Base-by-base conservation (phyloP, 148 eudicot species). In the Oxyria digyna region DNA sequence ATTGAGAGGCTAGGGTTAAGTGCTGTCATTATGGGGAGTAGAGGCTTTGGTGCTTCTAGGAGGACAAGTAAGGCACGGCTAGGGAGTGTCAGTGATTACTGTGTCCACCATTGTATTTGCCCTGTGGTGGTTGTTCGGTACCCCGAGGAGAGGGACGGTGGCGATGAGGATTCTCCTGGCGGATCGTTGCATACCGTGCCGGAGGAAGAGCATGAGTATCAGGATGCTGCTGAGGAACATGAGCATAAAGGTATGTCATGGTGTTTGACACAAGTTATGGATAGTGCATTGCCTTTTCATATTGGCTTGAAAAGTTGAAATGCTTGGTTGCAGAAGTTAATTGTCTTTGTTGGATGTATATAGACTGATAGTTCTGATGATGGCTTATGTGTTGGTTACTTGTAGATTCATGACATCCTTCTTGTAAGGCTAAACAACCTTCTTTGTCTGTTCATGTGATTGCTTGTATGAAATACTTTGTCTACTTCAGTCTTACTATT, bases 71-170 rank as follows among this genome's bases (percentile, higher is more conserved):
- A 66, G 11, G 42, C 69, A 1, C 50, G 87, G 69, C 72, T 83
- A 20, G 89, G 87, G 20, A 85, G 89, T 69, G 89, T 85, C 32
- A 85, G 89, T 54, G 89, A 85, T 76, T 85, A 85, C 73, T 85
- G 89, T 70, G 87, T 85, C 55, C 83, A 68, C 50, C 89, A 85
- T 23, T 83, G 89, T 67, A 83, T 83, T 27, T 85, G 89, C 37
- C 89, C 89, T 8, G 87, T 85, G 8, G 89, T 85, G 7, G 89
- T 85, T 48, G 89, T 85, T 42, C 79, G 89, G 74, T 85, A 72
- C 46, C 85, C 87, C 3, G 84, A 76, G 72, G 85, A 75, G 6
- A 38, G 21, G 43, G 46, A 66, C 17, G 46, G 8, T 9, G 69
- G 26, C 46, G 65, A 33, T 24, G 67, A 37, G 18, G 12, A 33